Conservation (phyloP, 768 basidiomycete genomes). For the Hygrocybe punicea region DNA sequence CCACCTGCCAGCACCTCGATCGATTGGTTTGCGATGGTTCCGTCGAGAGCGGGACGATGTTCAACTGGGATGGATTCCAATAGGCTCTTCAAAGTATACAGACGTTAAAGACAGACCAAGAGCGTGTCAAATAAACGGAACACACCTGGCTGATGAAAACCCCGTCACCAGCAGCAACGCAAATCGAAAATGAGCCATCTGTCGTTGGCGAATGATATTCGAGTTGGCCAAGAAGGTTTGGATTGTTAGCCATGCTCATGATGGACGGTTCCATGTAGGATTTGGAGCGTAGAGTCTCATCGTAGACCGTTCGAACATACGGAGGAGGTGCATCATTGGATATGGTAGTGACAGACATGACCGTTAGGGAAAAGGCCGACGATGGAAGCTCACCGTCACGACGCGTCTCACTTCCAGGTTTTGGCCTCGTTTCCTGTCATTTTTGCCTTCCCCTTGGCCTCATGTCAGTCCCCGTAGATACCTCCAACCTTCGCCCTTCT, state of each 20-base stretch:
- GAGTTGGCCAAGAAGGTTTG: neutral
- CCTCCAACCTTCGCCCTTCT: too few species aligned
- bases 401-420: too few species aligned
- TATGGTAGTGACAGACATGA: neutral
- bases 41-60: constrained; percentile 7
- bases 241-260: neutral
- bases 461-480: too few species aligned
- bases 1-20: neutral
- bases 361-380: too few species aligned
- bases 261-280: neutral
- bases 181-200: constrained; percentile 17
- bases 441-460: too few species aligned
- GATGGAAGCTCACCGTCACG: too few species aligned
- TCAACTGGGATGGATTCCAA: constrained; percentile 7
- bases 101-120: neutral
- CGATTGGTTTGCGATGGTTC: constrained; percentile 1
- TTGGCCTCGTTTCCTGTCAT: too few species aligned
- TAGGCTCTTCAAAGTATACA: neutral
- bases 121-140: neutral
- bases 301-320: neutral
- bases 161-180: constrained; percentile 15
- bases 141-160: constrained; percentile 12
- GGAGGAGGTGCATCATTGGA: neutral
- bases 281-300: neutral
- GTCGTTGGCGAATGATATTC: neutral